Base-by-base conservation (phyloP, 1,284 basidiomycete species). In the Cryptococcus deneoformans region DNA sequence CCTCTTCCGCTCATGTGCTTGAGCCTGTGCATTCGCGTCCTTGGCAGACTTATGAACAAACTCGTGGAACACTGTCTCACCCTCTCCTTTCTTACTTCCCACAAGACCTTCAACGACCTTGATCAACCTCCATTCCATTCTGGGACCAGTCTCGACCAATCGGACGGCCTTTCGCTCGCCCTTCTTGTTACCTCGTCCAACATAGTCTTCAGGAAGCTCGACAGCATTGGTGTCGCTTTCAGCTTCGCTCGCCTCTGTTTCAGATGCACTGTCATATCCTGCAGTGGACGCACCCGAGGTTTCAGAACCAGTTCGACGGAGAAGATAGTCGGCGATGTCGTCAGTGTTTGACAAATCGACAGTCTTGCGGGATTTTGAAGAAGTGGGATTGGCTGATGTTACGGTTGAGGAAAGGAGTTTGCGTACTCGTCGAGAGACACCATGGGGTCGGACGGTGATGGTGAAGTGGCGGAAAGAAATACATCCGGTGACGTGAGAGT, bases 61-160 rank as follows among this genome's bases (percentile, higher is more conserved):
- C 77, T 90, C 87, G 75, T 97, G 94, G 79, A 88, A 94, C 46
- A 97, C 87, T 1, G 96, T 91, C 64, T 84, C 83, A 2, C 92
- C 89, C 72, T 93, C 90, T 53, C 80, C 80, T 53, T 72, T 65
- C 69, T 76, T 77, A 58, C 70, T 70, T 8, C 92, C 92, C 3
- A 92, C 90, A 7, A 91, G 80, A n/a, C 94, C 93, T 76, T 97
- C 94, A 16, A 87, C 86, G 61, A 99, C 91, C 82, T 99, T 99
- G 71, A 98, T 85, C 62, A 99, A 81, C 65, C 85, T 84, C 64
- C 98, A 79, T 77, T 99, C 96, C 85, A 99, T 87, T 66, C 96
- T 82, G 35, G 96, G 96, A 0, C 96, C 96, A 52, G 98, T 86
- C 79, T 99, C 96, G 56, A 94, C 88, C 56, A 99, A 80, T 60